Evolutionary conservation across 1,284 basidiomycete genomes (phyloP).

Genomic region (Xerocomus cyaneibrunnescens): DNA sequence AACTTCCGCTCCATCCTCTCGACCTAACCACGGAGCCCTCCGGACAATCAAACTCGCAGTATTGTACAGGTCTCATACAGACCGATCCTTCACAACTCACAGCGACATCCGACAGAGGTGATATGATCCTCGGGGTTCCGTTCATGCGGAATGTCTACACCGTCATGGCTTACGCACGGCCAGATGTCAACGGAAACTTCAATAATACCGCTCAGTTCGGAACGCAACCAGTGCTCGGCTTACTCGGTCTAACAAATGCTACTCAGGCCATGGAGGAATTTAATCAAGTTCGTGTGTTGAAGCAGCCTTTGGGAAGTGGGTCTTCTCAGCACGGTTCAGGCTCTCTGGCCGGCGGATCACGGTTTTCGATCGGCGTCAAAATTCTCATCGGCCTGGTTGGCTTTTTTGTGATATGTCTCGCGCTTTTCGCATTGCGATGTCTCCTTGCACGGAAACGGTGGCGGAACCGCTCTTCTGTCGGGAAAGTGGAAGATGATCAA

Average conservation of each 20-base stretch:
- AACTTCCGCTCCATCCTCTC: conserved; percentile 66
- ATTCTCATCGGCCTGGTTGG: conserved; percentile 56
- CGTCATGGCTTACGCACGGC: conserved; percentile 63
- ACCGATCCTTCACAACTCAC: conserved; percentile 44
- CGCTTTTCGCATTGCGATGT: conserved; percentile 55
- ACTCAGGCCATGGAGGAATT: conserved; percentile 62
- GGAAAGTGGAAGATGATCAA: conserved; percentile 9
- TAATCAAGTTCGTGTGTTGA: conserved; percentile 59
- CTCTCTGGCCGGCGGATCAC: conserved; percentile 28
- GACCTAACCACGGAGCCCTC: conserved; percentile 53
- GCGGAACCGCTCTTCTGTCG: conserved; percentile 6
- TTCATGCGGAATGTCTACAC: conserved; percentile 73
- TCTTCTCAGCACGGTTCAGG: conserved; percentile 8
- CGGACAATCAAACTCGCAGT: conserved; percentile 41
- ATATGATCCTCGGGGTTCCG: conserved; percentile 72
- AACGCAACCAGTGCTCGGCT: conserved; percentile 52
- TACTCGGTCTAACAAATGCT: conserved; percentile 59
- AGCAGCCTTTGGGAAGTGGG: conserved; percentile 46
- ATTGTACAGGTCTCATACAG: conserved; percentile 68
- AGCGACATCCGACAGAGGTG: conserved; percentile 41
- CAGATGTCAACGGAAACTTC: conserved; percentile 47
- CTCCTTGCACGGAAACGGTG: conserved; percentile 43
- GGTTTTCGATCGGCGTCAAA: conserved; percentile 55
- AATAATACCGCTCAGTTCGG: conserved; percentile 25
- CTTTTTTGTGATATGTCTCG: conserved; percentile 54